Conservation (phyloP, 495 filamentous ascomycete genomes). For the Lepraria neglecta region DNA sequence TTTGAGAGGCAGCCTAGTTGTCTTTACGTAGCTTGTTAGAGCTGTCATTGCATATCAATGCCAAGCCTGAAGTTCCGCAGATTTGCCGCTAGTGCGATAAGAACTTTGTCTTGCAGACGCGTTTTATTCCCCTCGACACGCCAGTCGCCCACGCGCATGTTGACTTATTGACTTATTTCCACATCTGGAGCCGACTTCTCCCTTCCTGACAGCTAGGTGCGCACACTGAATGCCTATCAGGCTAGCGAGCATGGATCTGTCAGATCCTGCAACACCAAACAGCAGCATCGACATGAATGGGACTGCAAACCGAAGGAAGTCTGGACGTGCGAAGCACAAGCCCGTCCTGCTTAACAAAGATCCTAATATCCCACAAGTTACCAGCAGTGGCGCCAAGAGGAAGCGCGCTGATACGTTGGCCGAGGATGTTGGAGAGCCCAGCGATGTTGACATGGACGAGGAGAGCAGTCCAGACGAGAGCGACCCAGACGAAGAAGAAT, state of each 20-base stretch:
- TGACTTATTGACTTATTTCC: slow-evolving; percentile 14
- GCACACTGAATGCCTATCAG: slow-evolving; percentile 35
- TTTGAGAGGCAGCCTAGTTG: no score
- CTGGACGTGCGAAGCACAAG: slow-evolving; percentile 70
- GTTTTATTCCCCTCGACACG: neutral
- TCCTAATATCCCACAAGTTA: slow-evolving; percentile 32
- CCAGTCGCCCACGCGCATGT: slow-evolving; percentile 14
- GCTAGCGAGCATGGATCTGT: slow-evolving; percentile 48
- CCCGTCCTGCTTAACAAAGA: slow-evolving; percentile 58
- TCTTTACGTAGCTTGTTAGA: no score
- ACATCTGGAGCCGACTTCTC: neutral
- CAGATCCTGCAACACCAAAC: slow-evolving; percentile 36
- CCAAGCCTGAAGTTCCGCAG: neutral
- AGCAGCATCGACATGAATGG: slow-evolving; percentile 35
- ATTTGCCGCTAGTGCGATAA: neutral
- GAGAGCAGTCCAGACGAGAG: slow-evolving; percentile 42
- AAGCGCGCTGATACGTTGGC: slow-evolving; percentile 43
- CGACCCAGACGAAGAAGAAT: slow-evolving; percentile 61
- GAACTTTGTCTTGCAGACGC: neutral
- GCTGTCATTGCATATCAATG: no score
- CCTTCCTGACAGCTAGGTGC: neutral
- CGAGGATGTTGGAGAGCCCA: slow-evolving; percentile 37
- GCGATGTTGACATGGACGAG: slow-evolving; percentile 47
- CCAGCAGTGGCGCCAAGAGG: slow-evolving; percentile 44
- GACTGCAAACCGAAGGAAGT: slow-evolving; percentile 64